Evolutionary conservation across 352 stramenopile species (phyloP), one percentile per base, ranked within the genome.

Genomic region (Phytophthora hibernalis): DNA sequence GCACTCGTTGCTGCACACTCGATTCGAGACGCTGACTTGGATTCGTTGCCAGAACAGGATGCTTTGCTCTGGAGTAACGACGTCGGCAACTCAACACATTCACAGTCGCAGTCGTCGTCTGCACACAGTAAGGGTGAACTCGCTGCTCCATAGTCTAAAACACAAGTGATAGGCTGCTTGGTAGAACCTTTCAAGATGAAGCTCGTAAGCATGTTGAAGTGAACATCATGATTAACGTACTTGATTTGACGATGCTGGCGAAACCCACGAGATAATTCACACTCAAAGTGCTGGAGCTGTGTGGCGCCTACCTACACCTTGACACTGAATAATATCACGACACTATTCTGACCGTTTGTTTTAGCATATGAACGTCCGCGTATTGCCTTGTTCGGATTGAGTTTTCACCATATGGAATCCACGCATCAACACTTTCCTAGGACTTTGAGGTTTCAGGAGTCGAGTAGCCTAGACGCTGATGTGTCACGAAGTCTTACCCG

Each of bases 61-160:
- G 26, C 42, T 18, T 2, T 62, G 50, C 56, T 72, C 5, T 68
- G 56, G 57, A 67, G 61, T 44, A 49, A 63, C 37, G 57, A 72
- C 26, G 35, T 63, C 35, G 33, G 33, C 24, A 68, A 50, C 43
- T 72, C 63, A 30, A 64, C 45, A 20, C 45, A 64, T 18, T 63
- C 50, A 16, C 24, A 56, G 5, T 69, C 61, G 1, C 35, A 59
- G n/a, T 61, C 54, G 20, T 57, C 56, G 28, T 63, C 56, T 13
- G 52, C 56, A 33, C 24, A 47, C 15, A 62, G 49, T 38, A 59
- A 55, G 16, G 61, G 22, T 12, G 56, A 48, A 28, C 24, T 50
- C 13, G 37, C 16, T 31, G n/a, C 37, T 10, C 61, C 53, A 37
- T 69, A 63, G 49, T 33, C 5, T 58, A 61, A 54, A 48, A 35